phyloP scores from a whole-genome alignment of 208 protist species.

The Trypanosoma mega region DNA sequence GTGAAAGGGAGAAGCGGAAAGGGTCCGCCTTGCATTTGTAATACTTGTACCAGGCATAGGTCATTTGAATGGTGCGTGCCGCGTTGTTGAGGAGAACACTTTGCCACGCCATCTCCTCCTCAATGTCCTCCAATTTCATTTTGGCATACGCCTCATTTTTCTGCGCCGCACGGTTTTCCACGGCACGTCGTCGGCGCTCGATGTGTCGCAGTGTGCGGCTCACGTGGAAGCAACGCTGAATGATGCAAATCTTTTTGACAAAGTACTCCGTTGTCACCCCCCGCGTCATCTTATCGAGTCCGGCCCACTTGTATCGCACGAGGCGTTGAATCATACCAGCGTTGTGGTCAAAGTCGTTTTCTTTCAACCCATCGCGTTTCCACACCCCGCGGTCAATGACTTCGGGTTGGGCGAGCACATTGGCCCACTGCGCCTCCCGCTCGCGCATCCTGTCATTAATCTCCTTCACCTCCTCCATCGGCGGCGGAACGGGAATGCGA shows the following conservation, averaged over 20 bases:
- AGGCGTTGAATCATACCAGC: slow-evolving; percentile 81
- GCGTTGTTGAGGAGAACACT: slow-evolving; percentile 52
- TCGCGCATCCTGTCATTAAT: slow-evolving; percentile 57
- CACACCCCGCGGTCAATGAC: slow-evolving; percentile 54
- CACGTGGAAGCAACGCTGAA: slow-evolving; percentile 72
- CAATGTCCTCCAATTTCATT: slow-evolving; percentile 40
- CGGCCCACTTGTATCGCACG: slow-evolving; percentile 38
- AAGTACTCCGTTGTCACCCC: slow-evolving; percentile 66
- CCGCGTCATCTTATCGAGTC: slow-evolving; percentile 39
- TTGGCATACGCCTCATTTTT: slow-evolving; percentile 33
- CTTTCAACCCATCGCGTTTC: slow-evolving; percentile 64
- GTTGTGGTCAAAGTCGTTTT: slow-evolving; percentile 83
- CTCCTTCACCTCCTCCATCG: slow-evolving; percentile 46
- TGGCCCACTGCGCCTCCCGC: slow-evolving; percentile 22
- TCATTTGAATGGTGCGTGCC: slow-evolving; percentile 71
- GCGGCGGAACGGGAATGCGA: slow-evolving; percentile 29
- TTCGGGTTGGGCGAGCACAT: slow-evolving; percentile 42
- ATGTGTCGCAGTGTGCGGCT: slow-evolving; percentile 54
- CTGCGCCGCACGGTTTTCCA: slow-evolving; percentile 23
- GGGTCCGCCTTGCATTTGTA: background rate
- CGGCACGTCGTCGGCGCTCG: slow-evolving; percentile 1
- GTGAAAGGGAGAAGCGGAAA: background rate
- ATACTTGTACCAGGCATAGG: slow-evolving; percentile 62
- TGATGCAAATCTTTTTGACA: slow-evolving; percentile 57
- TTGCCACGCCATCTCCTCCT: slow-evolving; percentile 65